Conservation (phyloP, 2,329 filamentous ascomycete species). For the Calonectria multiphialidica region DNA sequence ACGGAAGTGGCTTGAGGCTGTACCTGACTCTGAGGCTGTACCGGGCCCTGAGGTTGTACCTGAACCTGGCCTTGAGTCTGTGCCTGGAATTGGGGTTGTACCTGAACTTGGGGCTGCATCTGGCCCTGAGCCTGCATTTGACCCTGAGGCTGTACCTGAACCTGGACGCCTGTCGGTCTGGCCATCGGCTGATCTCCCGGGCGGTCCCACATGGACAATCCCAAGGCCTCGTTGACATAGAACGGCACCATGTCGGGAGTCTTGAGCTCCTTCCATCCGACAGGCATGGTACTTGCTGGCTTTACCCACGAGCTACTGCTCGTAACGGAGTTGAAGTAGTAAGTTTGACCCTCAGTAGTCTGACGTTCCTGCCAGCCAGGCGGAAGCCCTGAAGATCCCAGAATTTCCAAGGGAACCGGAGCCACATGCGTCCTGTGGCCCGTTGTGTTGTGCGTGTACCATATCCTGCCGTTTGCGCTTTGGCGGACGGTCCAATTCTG, state of each 20-base stretch:
- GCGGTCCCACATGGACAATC: slow-evolving; percentile 43
- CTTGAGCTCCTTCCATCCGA: slow-evolving; percentile 42
- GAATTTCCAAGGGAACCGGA: slow-evolving; percentile 28
- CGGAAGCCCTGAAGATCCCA: slow-evolving; percentile 28
- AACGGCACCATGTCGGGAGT: slow-evolving; percentile 43
- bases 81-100: neutral
- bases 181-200: slow-evolving; percentile 42
- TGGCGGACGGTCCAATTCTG: slow-evolving; percentile 41
- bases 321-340: slow-evolving; percentile 40
- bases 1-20: no score
- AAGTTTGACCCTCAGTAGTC: slow-evolving; percentile 38
- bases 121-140: neutral
- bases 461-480: slow-evolving; percentile 42
- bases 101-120: neutral
- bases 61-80: neutral
- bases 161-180: neutral
- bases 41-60: neutral
- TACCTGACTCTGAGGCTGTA: neutral
- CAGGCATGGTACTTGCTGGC: slow-evolving; percentile 36
- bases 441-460: slow-evolving; percentile 42
- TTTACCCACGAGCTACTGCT: slow-evolving; percentile 39
- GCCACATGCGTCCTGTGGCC: slow-evolving; percentile 42
- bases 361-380: slow-evolving; percentile 41
- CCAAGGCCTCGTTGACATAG: slow-evolving; percentile 42
- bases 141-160: neutral